Evolutionary conservation across 495 filamentous ascomycete species (phyloP).

Genomic region (Penicillium chermesinum): DNA sequence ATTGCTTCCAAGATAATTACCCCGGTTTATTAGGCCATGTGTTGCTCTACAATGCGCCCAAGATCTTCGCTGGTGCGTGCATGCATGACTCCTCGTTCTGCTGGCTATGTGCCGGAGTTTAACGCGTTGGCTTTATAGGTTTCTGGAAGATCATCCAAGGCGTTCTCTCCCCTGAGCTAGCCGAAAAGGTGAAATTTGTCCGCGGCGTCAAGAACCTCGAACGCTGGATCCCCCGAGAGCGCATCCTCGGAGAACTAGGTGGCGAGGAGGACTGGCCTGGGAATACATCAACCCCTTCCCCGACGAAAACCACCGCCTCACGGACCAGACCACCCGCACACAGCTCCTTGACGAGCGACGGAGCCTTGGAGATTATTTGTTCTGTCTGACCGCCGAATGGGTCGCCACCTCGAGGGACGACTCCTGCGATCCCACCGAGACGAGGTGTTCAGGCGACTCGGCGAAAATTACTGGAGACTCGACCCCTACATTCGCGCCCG

Average conservation of each 20-base stretch:
- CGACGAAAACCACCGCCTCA: constrained; percentile 66
- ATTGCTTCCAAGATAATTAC: constrained; percentile 94
- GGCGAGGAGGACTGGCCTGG: constrained; percentile 81
- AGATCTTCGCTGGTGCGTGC: constrained; percentile 74
- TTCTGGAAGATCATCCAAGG: constrained; percentile 83
- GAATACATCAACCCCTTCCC: constrained; percentile 67
- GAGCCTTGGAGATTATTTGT: constrained; percentile 59
- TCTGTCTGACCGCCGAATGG: constrained; percentile 63
- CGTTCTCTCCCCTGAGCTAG: constrained; percentile 94
- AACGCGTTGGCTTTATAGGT: constrained; percentile 32
- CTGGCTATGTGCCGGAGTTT: neutral
- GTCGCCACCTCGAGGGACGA: constrained; percentile 28
- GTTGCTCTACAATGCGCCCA: constrained; percentile 88
- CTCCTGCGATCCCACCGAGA: constrained; percentile 50
- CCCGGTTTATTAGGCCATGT: constrained; percentile 83
- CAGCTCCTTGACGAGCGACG: constrained; percentile 51
- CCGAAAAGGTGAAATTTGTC: constrained; percentile 90
- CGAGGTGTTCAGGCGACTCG: constrained; percentile 54
- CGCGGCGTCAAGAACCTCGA: constrained; percentile 69
- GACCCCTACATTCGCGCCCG: constrained; percentile 71
- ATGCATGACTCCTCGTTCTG: neutral
- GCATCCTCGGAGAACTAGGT: constrained; percentile 73
- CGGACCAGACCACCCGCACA: constrained; percentile 55
- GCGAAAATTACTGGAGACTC: constrained; percentile 76
- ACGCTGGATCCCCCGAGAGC: constrained; percentile 58